Evolutionary conservation across 805 yeast genomes (phyloP).

Genomic region (Wickerhamiella qilinensis): DNA sequence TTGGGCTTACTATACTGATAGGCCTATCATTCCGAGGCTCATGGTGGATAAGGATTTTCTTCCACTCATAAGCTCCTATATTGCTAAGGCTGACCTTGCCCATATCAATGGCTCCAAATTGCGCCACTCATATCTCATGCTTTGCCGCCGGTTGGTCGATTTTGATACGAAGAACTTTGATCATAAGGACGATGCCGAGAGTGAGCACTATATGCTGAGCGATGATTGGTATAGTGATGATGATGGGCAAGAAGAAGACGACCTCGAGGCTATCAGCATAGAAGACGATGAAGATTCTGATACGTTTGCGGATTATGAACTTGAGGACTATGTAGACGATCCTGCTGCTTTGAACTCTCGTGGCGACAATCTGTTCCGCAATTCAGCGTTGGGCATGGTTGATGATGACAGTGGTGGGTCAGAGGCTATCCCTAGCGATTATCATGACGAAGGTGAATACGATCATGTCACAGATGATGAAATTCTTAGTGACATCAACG

Average conservation of each 20-base stretch:
- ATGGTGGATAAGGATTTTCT: constrained; percentile 1
- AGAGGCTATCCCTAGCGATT: neutral
- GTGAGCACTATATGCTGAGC: neutral
- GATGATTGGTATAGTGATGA: neutral
- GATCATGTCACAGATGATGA: constrained; percentile 6
- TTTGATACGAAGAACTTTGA: constrained; percentile 2
- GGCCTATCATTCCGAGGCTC: constrained; percentile 2
- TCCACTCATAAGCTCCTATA: neutral
- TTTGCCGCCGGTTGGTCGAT: neutral
- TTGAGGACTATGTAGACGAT: neutral
- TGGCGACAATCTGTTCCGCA: constrained; percentile 2
- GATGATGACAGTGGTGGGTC: constrained; percentile 2
- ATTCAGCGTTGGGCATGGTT: constrained; percentile 5
- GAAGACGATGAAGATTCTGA: neutral
- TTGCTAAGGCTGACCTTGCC: neutral
- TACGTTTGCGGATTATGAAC: neutral
- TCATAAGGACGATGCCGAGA: neutral
- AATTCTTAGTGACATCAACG: constrained; percentile 3
- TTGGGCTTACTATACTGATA: neutral
- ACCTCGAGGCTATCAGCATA: neutral
- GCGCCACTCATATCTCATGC: neutral
- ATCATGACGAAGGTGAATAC: constrained; percentile 1
- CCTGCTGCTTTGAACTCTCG: neutral
- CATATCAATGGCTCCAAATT: neutral
- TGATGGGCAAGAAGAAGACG: constrained; percentile 1